phyloP scores from a whole-genome alignment of 352 stramenopile genomes.

The Pythium aphanidermatum region DNA sequence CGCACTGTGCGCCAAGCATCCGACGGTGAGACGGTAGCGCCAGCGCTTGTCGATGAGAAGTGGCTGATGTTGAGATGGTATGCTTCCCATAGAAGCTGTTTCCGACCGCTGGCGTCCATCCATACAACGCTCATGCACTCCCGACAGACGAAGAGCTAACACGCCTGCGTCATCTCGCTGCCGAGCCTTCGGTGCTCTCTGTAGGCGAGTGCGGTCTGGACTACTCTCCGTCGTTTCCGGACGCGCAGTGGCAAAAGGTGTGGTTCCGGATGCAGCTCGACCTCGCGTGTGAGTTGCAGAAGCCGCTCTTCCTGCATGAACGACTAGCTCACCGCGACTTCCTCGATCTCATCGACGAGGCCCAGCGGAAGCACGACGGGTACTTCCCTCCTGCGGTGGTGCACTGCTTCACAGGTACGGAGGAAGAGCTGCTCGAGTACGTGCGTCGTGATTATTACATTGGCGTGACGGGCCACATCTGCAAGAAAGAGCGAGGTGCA shows the following conservation, averaged over 20 bases:
- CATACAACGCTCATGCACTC: slow-evolving; percentile 53
- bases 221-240: slow-evolving; percentile 59
- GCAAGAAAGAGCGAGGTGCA: slow-evolving; percentile 64
- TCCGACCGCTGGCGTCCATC: slow-evolving; percentile 70
- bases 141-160: slow-evolving; percentile 30
- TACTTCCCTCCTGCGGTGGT: slow-evolving; percentile 65
- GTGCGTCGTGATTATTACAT: slow-evolving; percentile 82
- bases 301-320: slow-evolving; percentile 83
- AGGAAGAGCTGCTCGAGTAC: slow-evolving; percentile 69
- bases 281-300: slow-evolving; percentile 54
- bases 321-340: slow-evolving; percentile 74
- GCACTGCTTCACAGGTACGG: slow-evolving; percentile 89
- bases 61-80: background rate
- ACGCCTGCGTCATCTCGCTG: slow-evolving; percentile 26
- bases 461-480: slow-evolving; percentile 88
- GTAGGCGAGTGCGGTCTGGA: slow-evolving; percentile 82
- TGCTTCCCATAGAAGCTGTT: slow-evolving; percentile 32
- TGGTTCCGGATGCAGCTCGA: slow-evolving; percentile 66
- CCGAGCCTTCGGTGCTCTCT: slow-evolving; percentile 29
- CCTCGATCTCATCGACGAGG: slow-evolving; percentile 55
- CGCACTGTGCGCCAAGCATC: slow-evolving; percentile 41
- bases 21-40: slow-evolving; percentile 18
- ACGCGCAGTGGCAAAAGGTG: slow-evolving; percentile 32
- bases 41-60: background rate
- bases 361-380: slow-evolving; percentile 24